Percentiles rank a stretch among this genome's conserved stretches.
These are phyloP conservation scores for Yarrowia galli DNA, from an alignment of 1,139 yeast genomes.

Conservation along the genomic window DNA sequence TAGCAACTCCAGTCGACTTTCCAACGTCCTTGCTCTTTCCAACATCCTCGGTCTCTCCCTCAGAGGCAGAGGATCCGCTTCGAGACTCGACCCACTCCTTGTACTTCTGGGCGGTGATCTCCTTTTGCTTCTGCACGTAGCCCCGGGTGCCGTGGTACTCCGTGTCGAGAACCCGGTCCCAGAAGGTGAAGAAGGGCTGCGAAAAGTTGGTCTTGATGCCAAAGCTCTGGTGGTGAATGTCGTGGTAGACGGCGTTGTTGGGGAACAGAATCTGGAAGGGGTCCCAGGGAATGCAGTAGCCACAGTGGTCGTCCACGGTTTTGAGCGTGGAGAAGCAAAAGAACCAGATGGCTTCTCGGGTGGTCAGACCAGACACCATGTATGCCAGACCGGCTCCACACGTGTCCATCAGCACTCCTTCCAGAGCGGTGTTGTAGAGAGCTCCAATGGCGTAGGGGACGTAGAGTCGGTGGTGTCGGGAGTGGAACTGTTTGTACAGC, in stretches of 20 bases:
- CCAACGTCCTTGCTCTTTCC: not conserved
- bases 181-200: slow-evolving; percentile 95
- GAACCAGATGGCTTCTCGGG: slow-evolving; percentile 76
- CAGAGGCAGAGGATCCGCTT: slow-evolving; percentile 2
- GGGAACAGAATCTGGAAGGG: slow-evolving; percentile 90
- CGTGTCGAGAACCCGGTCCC: slow-evolving; percentile 81
- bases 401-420: slow-evolving; percentile 91
- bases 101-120: slow-evolving; percentile 47
- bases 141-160: slow-evolving; percentile 62
- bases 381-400: slow-evolving; percentile 88
- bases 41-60: not conserved
- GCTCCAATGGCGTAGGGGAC: slow-evolving; percentile 99
- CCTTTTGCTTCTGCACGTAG: slow-evolving; percentile 50
- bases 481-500: slow-evolving; percentile 82
- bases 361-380: slow-evolving; percentile 65
- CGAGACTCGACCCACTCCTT: slow-evolving; percentile 39
- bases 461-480: slow-evolving; percentile 91
- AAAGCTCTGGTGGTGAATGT: slow-evolving; percentile 95
- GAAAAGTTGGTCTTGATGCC: slow-evolving; percentile 93
- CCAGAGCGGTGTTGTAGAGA: slow-evolving; percentile 88
- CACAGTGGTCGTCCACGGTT: slow-evolving; percentile 98
- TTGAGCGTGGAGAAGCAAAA: slow-evolving; percentile 91
- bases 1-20: slow-evolving; percentile 13
- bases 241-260: slow-evolving; percentile 94
- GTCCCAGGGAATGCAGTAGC: slow-evolving; percentile 89